These are phyloP conservation scores for Colletotrichum costaricense DNA, from an alignment of 2,329 filamentous ascomycete genomes.

Conservation along the genomic window DNA sequence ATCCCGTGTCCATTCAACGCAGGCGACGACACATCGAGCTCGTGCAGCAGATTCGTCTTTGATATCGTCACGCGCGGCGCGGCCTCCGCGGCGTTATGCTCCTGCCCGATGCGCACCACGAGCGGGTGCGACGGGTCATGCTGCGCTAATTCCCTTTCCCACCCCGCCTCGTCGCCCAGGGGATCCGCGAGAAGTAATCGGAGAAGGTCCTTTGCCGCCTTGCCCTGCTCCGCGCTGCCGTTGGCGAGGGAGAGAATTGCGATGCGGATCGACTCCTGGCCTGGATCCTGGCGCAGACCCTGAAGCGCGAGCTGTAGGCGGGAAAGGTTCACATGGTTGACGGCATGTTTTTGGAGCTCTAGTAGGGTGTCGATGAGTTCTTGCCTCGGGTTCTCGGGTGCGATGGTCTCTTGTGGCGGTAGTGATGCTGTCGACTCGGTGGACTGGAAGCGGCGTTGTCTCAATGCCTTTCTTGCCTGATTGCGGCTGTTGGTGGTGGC, in stretches of 20 bases:
- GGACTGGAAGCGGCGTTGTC: slow-evolving; percentile 23
- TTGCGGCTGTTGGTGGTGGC: not conserved
- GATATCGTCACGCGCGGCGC: slow-evolving; percentile 34
- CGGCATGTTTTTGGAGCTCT: slow-evolving; percentile 70
- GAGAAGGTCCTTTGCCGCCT: slow-evolving; percentile 72
- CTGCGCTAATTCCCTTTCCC: slow-evolving; percentile 72
- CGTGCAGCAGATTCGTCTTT: slow-evolving; percentile 57
- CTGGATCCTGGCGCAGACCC: slow-evolving; percentile 67
- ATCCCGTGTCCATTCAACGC: slow-evolving; percentile 70
- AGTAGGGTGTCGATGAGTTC: slow-evolving; percentile 70
- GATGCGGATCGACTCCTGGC: slow-evolving; percentile 68
- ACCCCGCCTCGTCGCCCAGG: slow-evolving; percentile 68
- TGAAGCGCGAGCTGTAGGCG: slow-evolving; percentile 77
- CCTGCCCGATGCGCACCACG: slow-evolving; percentile 62
- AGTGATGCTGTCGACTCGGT: slow-evolving; percentile 9
- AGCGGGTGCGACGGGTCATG: slow-evolving; percentile 67
- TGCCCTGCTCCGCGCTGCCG: slow-evolving; percentile 48
- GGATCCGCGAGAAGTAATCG: slow-evolving; percentile 79
- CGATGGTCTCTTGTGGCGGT: slow-evolving; percentile 14
- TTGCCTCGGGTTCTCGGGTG: slow-evolving; percentile 49
- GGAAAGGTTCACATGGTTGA: slow-evolving; percentile 74
- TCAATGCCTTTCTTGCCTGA: not conserved
- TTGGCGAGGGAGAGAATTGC: slow-evolving; percentile 64
- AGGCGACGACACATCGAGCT: slow-evolving; percentile 73
- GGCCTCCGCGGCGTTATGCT: not conserved